A percentile compares a stretch with the other conserved stretches of the same genome.
phyloP scores from a whole-genome alignment of 1,284 basidiomycete species.

The Leccinum griseonigrum region DNA sequence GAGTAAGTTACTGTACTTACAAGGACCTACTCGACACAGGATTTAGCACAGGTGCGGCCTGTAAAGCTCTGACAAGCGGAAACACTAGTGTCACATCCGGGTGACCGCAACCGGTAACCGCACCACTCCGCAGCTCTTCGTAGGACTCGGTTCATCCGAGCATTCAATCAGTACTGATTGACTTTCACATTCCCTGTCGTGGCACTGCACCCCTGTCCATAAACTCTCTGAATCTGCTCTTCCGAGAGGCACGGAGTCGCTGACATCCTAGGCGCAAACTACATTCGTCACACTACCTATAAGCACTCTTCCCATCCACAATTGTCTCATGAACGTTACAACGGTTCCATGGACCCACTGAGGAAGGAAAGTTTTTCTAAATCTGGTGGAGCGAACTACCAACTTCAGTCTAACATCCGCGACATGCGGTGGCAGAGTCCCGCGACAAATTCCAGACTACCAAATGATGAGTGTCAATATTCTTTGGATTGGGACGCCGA shows the following conservation, averaged over 20 bases:
- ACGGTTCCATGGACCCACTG: not conserved
- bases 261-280: not conserved
- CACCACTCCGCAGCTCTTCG: not conserved
- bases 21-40: not conserved
- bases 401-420: not conserved
- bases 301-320: too few relatives aligned
- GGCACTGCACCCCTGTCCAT: not conserved
- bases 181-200: not conserved
- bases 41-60: not conserved
- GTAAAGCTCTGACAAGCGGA: not conserved
- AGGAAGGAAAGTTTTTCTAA: not conserved
- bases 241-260: not conserved
- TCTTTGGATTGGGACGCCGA: too few relatives aligned
- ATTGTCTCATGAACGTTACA: not conserved
- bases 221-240: not conserved
- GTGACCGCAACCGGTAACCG: not conserved
- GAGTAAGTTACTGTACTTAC: too few relatives aligned
- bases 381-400: not conserved
- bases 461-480: slow-evolving; percentile 9
- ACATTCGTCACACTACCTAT: not conserved
- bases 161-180: not conserved
- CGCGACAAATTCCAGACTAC: slow-evolving; percentile 6
- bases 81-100: not conserved
- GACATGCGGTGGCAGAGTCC: not conserved
- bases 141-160: not conserved